phyloP scores from a whole-genome alignment of 1,284 basidiomycete species.

The Chiua sp. region DNA sequence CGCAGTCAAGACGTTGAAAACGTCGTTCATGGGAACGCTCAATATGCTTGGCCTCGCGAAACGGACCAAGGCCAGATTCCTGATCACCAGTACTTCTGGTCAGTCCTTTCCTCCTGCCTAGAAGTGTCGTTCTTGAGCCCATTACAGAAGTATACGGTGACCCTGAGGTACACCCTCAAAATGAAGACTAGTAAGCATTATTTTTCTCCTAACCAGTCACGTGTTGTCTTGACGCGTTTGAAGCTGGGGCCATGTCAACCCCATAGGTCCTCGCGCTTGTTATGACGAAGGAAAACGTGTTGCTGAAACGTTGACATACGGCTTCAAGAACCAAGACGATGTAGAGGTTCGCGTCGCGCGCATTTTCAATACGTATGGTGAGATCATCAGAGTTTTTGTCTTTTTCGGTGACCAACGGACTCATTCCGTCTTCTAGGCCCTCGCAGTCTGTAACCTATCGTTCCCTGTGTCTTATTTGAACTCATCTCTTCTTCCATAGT shows the following conservation, averaged over 20 bases:
- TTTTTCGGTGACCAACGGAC: not conserved
- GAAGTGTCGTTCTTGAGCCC: slow-evolving; percentile 12
- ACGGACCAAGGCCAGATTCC: slow-evolving; percentile 95
- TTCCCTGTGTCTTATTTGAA: not conserved
- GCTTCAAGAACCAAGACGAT: slow-evolving; percentile 92
- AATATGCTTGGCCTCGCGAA: slow-evolving; percentile 99
- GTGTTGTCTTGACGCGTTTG: slow-evolving; percentile 19
- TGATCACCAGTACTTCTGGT: slow-evolving; percentile 95
- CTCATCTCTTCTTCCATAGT: slow-evolving; percentile 54
- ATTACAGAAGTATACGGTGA: slow-evolving; percentile 92
- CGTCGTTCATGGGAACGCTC: slow-evolving; percentile 95
- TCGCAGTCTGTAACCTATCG: slow-evolving; percentile 45
- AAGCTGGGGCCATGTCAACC: slow-evolving; percentile 98
- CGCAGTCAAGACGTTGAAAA: slow-evolving; percentile 97
- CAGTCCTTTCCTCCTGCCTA: slow-evolving; percentile 22
- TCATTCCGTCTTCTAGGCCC: slow-evolving; percentile 40
- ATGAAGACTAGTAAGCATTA: slow-evolving; percentile 84
- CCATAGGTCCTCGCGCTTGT: slow-evolving; percentile 95
- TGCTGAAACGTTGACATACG: slow-evolving; percentile 94
- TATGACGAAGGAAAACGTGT: slow-evolving; percentile 99
- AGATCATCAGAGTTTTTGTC: slow-evolving; percentile 17
- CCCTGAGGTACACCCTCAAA: slow-evolving; percentile 96
- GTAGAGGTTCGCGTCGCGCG: slow-evolving; percentile 96
- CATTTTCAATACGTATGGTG: slow-evolving; percentile 92
- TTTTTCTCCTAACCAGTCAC: slow-evolving; percentile 5